Base-by-base conservation (phyloP, 2,329 filamentous ascomycete genomes). In the Stylonectria norvegica region DNA sequence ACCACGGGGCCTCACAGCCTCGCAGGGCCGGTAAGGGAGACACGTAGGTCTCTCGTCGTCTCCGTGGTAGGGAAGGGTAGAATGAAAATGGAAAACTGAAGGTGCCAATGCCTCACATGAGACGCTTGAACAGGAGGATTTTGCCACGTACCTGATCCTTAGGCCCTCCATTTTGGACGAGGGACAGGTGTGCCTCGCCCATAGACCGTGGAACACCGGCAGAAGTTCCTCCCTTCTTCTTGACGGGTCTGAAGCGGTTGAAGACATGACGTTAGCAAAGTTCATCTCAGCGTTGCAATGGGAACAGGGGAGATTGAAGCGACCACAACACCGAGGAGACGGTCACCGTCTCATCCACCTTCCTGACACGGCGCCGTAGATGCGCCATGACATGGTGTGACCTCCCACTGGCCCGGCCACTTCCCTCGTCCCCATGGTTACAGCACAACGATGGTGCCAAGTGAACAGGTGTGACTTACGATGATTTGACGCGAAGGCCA, bases 151-250 rank as follows among this genome's bases (percentile, higher is more conserved):
- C 79, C 71, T 77, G 72, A 42, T 73, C 72, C 52, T 67, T 66
- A 30, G 63, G 54, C 33, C 61, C 60, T 63, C 80, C 79, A 65
- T 75, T 79, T 59, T 73, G 72, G 56, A 76, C 67, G n/a, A n/a
- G n/a, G 51, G 81, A 79, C 60, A 77, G 78, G 63, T 73, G 77
- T 52, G 78, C 73, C 64, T 83, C 82, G 63, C 79, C 81, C 69
- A 75, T 75, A 53, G 72, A 67, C 56, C 79, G 78, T 59, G 83
- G 77, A 60, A 86, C 73, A 56, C 84, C 85, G 61, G 82, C 83
- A 53, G 81, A 77, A 50, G 79, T 78, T 53, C 81, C 78, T 46
- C 75, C 73, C 64, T 83, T 85, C 69, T 85, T 88, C 70, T 90
- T 90, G 31, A 67, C 59, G 9, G 86, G 86, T 52, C 86, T 90